Conservation (phyloP, 441 rosid genomes). For the Kokia cookei region DNA sequence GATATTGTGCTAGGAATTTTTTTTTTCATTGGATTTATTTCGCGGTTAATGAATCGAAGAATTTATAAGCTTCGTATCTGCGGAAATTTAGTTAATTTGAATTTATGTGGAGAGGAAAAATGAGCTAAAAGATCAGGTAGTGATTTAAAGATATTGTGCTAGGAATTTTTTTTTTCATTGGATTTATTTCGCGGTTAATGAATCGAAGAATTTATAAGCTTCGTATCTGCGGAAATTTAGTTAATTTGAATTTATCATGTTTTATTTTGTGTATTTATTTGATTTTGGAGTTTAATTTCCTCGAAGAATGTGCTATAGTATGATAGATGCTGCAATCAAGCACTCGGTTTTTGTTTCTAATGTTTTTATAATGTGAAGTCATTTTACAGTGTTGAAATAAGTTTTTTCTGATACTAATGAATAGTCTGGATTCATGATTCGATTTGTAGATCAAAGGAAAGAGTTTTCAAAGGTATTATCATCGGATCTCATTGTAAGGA, state of each 20-base stretch:
- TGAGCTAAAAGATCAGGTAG: background rate
- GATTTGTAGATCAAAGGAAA: constrained; percentile 17
- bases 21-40: background rate
- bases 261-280: background rate
- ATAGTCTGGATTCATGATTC: constrained; percentile 9
- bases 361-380: background rate
- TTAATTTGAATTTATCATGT: background rate
- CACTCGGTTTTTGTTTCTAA: background rate
- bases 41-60: too few species aligned
- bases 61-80: background rate
- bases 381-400: constrained; percentile 10
- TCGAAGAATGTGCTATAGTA: background rate
- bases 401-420: constrained; percentile 10
- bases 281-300: background rate
- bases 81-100: background rate
- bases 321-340: background rate
- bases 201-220: background rate
- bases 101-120: background rate
- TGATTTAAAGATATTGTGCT: background rate
- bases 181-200: too few species aligned
- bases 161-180: background rate
- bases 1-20: background rate
- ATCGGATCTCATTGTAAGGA: constrained; percentile 16
- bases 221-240: background rate
- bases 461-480: background rate